Evolutionary conservation across 768 basidiomycete species (phyloP), one percentile per base, ranked within the genome.

Genomic region (Rhizopogon rudus): DNA sequence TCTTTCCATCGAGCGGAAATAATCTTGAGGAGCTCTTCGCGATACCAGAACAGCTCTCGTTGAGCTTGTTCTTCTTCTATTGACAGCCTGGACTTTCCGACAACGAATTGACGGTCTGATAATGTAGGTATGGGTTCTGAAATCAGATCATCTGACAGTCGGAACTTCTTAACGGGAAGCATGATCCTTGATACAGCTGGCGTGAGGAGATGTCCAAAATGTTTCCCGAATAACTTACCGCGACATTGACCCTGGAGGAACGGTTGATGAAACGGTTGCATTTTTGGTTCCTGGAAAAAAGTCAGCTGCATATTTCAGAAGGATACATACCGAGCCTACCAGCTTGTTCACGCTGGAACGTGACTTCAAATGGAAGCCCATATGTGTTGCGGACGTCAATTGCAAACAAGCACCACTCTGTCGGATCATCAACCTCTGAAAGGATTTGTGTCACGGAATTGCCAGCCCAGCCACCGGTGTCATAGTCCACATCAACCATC

Each of bases 361-460:
- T 82, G 29, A 96, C 87, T 63, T 96, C 92, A 65, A 99, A 98
- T 0, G 97, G 93, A 29, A 87, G 73, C 0, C 91, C 91, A 65
- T 94, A 96, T 0, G 88, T 86, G 65, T 99, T 99, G 52, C 87
- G 81, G n/a, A 99, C 87, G 65, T 94, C 91, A 29, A 98, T 73
- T 1, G 85, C 86, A 66, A 98, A 87, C 17, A 98, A 73, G 71
- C 94, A 98, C 83, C 91, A 90, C 29, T 84, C 80, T 2, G 77
- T 76, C 16, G 80, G 77, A 49, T 84, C 78, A 29, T 72, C 76
- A 22, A 77, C 70, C 40, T 71, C 64, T 37, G 81, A 62, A 9
- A 76, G 62, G 9, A 41, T 2, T n/a, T 25, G 45, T 57, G 56
- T 65, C 59, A 61, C 63, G 44, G 59, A 63, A 44, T 55, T 59